Base-by-base conservation (phyloP, 1,284 basidiomycete genomes). In the Taiwanofungus camphoratus region DNA sequence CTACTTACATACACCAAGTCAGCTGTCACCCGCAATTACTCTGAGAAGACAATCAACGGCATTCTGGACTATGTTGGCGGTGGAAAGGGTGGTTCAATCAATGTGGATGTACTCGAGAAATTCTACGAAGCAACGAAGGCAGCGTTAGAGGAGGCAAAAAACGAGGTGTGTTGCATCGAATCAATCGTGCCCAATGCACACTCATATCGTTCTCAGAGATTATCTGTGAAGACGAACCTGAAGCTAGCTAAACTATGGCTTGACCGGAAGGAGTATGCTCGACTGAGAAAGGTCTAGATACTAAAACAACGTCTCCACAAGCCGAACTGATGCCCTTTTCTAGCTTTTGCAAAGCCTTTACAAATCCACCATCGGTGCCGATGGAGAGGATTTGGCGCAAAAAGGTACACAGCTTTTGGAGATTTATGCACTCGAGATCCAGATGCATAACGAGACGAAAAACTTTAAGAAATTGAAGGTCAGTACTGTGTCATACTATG, bases 31-130 rank as follows among this genome's bases (percentile, higher is more conserved):
- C 78, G 90, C 32, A 93, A 93, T 57, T 89, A 93, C 58, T 90
- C 90, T 5, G 96, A 99, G 66, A 99, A 99, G 72, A 88, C 91
- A 5, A 99, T 99, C 73, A 99, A 98, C 63, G 91, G 91, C 48
- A 97, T 99, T 50, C 72, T 99, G 51, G 96, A 99, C 64, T 99
- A 99, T 58, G 96, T 99, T 32, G 93, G 93, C 22, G 92, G 92
- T 50, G 91, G 90, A 41, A 92, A 91, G 60, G 78, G 82, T 36
- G 86, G 84, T 1, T 71, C 74, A 2, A 82, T 96, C 3, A 87
- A 94, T 48, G 85, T 96, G 3, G 85, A 88, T 48, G 79, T 92
- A 1, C 74, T 99, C 49, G 92, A 98, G 64, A 82, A 83, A 52
- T 99, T 98, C 69, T 99, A 99, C 68, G 87, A 93, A 57, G 90